phyloP scores from a whole-genome alignment of 192 early-diverging fungal genomes.

The Dissophora globulifera region DNA sequence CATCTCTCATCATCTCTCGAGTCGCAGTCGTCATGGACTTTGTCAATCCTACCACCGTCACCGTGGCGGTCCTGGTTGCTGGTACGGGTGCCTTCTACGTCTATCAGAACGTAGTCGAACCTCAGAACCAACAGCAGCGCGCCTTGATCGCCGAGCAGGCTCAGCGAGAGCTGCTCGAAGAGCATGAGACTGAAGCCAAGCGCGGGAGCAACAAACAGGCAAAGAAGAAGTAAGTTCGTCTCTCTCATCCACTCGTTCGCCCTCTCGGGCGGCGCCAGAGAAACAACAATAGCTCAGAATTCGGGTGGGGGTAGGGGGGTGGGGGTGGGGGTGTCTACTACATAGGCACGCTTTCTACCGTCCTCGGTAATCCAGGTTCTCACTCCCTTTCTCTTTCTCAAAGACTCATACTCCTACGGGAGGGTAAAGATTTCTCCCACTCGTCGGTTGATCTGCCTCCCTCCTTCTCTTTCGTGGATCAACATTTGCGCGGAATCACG shows the following conservation, averaged over 20 bases:
- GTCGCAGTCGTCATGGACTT: constrained; percentile 45
- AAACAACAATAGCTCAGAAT: too few relatives aligned
- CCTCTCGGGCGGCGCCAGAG: too few relatives aligned
- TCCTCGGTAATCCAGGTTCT: too few relatives aligned
- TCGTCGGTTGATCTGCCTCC: too few relatives aligned
- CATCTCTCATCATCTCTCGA: too few relatives aligned
- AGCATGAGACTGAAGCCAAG: constrained; percentile 36
- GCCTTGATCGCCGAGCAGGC: constrained; percentile 43
- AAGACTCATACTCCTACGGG: too few relatives aligned
- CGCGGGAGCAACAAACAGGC: constrained; percentile 40
- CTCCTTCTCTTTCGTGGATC: too few relatives aligned
- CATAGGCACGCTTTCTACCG: too few relatives aligned
- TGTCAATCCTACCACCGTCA: constrained; percentile 23
- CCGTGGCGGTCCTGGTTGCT: constrained; percentile 1
- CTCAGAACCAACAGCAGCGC: constrained; percentile 26
- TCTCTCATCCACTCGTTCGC: not conserved
- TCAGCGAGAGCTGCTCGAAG: constrained; percentile 47
- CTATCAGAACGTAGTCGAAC: constrained; percentile 43
- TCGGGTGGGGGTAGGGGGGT: too few relatives aligned
- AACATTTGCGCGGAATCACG: too few relatives aligned
- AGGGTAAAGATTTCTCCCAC: not conserved
- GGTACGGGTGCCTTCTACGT: constrained; percentile 18
- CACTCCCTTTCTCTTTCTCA: too few relatives aligned
- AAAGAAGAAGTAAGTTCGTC: constrained; percentile 42
- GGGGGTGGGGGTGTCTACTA: too few relatives aligned